phyloP scores from a whole-genome alignment of 768 basidiomycete species.

The Mycena capillaripes region DNA sequence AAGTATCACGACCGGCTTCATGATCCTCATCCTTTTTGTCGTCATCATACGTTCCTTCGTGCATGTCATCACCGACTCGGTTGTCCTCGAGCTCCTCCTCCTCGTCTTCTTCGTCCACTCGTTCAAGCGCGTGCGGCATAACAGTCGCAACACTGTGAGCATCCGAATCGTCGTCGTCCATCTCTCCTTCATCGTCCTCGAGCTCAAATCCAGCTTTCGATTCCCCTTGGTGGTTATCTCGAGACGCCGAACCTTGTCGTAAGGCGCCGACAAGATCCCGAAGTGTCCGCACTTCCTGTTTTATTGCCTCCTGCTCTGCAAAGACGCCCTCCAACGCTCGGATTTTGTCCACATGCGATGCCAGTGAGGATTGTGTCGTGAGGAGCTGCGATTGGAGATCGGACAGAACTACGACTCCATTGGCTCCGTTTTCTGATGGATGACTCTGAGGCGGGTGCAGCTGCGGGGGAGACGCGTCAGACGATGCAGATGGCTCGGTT shows the following conservation, averaged over 20 bases:
- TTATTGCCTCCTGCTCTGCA: conserved; percentile 87
- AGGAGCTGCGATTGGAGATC: conserved; percentile 87
- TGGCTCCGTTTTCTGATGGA: conserved; percentile 36
- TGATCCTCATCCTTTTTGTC: conserved; percentile 12
- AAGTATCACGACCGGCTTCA: not conserved
- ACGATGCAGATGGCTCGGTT: conserved; percentile 9
- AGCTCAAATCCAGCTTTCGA: conserved; percentile 46
- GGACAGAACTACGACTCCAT: conserved; percentile 48
- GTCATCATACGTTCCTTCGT: not conserved
- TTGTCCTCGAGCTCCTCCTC: conserved; percentile 37
- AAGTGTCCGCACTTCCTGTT: conserved; percentile 80
- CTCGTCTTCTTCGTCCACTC: conserved; percentile 84
- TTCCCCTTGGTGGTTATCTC: conserved; percentile 23
- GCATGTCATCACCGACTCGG: not conserved
- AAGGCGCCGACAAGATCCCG: conserved; percentile 68
- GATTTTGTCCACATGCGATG: conserved; percentile 85
- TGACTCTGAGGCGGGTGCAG: conserved; percentile 42
- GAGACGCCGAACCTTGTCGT: conserved; percentile 22
- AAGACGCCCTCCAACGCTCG: conserved; percentile 86
- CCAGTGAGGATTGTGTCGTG: conserved; percentile 86
- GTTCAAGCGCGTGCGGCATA: conserved; percentile 76
- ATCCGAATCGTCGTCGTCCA: conserved; percentile 80
- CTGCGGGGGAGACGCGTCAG: conserved; percentile 37
- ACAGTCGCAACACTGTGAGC: conserved; percentile 80
- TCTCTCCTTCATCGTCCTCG: conserved; percentile 50